These are phyloP conservation scores for Nakazawaea siamensis DNA, from an alignment of 805 yeast species.

Conservation along the genomic window DNA sequence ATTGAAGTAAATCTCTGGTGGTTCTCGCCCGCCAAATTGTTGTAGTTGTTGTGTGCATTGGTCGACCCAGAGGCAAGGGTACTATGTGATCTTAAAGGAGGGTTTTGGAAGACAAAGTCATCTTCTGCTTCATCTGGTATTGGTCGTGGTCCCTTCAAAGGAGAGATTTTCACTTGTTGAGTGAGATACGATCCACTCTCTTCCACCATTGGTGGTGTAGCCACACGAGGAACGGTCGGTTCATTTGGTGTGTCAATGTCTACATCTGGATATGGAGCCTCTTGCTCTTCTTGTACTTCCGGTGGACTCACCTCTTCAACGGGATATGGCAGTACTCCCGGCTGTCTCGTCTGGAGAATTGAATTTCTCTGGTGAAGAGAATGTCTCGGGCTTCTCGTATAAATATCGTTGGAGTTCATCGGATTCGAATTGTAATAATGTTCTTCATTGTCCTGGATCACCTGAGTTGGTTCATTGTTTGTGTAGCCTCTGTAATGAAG, in stretches of 20 bases:
- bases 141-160: conserved; percentile 9
- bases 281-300: not conserved
- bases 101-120: conserved; percentile 1
- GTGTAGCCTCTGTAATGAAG: conserved; percentile 6
- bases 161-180: conserved; percentile 1
- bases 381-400: conserved; percentile 2
- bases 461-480: not conserved
- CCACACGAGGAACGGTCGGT: conserved; percentile 9
- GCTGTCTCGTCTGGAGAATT: not conserved
- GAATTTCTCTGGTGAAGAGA: conserved; percentile 1
- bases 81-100: too few species aligned
- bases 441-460: conserved; percentile 2
- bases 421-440: conserved; percentile 9
- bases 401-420: conserved; percentile 3
- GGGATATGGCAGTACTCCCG: conserved; percentile 7
- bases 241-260: not conserved
- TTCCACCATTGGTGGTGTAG: conserved; percentile 8
- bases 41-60: conserved; percentile 1
- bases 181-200: conserved; percentile 1
- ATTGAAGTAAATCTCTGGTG: conserved; percentile 4
- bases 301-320: conserved; percentile 1
- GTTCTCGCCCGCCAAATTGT: not conserved
- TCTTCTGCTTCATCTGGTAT: conserved; percentile 2
- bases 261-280: conserved; percentile 2
- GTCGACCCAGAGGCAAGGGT: not conserved